Evolutionary conservation across 495 filamentous ascomycete genomes (phyloP), one percentile per base, ranked within the genome.

Genomic region (Lepidopterella palustris): DNA sequence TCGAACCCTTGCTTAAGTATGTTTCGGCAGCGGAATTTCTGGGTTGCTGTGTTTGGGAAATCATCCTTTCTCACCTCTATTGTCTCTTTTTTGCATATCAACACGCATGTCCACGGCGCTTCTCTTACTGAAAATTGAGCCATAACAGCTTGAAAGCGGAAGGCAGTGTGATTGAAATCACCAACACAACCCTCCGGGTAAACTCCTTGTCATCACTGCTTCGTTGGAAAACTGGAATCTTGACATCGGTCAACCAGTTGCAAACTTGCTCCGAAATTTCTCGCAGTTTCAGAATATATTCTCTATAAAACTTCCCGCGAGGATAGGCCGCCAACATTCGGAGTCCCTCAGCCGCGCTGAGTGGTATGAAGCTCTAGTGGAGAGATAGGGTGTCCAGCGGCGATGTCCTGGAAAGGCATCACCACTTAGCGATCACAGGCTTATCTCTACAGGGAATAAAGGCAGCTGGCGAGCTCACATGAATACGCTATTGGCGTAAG

Each of bases 391-490:
- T 68, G 2, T 13, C 39, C 21, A 62, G 13, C 5, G 31, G 55
- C 0, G 27, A 49, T 26, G 58, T 68, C 4, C 8, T 24, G 20
- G 63, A 65, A 63, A 57, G 57, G 62, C 57, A 2, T 63, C 57
- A 26, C 66, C 62, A 27, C 66, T 54, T 5, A 57, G 60, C 6
- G 54, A 63, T 24, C 60, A 67, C 28, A 50, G 54, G 6, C 23
- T 18, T 1, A 15, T 67, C 18, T 24, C 53, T 1, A 4, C 27
- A 5, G 64, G 60, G 1, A 61, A 58, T 23, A 45, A 26, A 23
- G 64, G 64, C 0, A 60, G 57, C n/a, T 67, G 64, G 64, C 40
- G 64, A n/a, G 64, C 64, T 21, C 64, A 67, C 25, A 60, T 67
- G 64, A 58, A 67, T 58, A 60, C 64, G 0, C 47, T 50, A 24